phyloP scores from a whole-genome alignment of 2,329 filamentous ascomycete genomes.

The Penicillium concentricum region DNA sequence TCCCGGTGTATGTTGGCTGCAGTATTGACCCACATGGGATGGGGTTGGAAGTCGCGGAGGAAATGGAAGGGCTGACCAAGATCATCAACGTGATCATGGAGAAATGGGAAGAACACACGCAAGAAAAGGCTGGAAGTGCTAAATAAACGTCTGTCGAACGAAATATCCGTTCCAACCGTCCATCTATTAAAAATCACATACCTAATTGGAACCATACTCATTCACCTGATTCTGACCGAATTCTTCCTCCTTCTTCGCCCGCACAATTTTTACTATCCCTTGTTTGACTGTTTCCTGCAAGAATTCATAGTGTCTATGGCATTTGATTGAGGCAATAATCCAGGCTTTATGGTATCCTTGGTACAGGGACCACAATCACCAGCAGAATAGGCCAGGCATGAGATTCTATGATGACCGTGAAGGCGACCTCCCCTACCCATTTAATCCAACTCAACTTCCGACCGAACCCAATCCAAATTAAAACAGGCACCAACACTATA shows the following conservation, averaged over 20 bases:
- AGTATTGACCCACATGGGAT: constrained; percentile 76
- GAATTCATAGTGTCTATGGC: no score
- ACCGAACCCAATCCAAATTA: not conserved
- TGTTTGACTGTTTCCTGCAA: not conserved
- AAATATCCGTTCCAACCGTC: not conserved
- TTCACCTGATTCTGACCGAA: not conserved
- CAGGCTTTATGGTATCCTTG: not conserved
- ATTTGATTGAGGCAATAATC: not conserved
- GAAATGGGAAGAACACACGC: constrained; percentile 33
- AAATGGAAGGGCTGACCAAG: constrained; percentile 81
- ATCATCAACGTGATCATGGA: constrained; percentile 69
- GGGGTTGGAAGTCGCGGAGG: constrained; percentile 83
- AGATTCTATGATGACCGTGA: not conserved
- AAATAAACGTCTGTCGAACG: not conserved
- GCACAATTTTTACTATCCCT: no score
- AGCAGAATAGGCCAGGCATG: not conserved
- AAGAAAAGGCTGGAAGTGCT: not conserved
- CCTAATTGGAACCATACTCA: not conserved
- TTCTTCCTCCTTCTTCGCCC: not conserved
- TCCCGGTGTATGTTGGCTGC: constrained; percentile 86
- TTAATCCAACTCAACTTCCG: not conserved
- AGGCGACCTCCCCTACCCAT: not conserved
- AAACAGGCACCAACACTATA: not conserved
- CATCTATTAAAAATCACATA: not conserved
- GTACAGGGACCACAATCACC: not conserved